phyloP scores from a whole-genome alignment of 2,329 filamentous ascomycete species.

The Triangularia setosa region DNA sequence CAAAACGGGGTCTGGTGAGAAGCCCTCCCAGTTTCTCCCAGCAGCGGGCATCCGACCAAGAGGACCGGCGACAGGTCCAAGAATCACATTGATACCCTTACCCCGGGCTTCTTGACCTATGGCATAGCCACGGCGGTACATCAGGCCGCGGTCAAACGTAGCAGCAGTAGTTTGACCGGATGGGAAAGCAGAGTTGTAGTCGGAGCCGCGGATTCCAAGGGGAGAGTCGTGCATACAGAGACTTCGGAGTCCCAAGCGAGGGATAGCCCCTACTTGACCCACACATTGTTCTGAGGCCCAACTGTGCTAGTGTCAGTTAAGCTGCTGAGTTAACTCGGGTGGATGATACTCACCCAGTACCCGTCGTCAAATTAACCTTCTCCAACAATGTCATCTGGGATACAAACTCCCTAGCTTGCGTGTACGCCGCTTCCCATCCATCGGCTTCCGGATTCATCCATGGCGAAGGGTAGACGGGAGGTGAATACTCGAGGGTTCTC shows the following conservation, averaged over 20 bases:
- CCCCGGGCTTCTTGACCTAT: constrained; percentile 68
- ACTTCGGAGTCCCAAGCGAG: constrained; percentile 63
- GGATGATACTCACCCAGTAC: constrained; percentile 61
- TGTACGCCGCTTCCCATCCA: constrained; percentile 73
- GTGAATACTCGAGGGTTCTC: constrained; percentile 37
- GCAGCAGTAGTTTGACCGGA: constrained; percentile 75
- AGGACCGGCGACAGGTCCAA: constrained; percentile 72
- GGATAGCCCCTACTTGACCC: constrained; percentile 68
- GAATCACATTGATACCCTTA: constrained; percentile 70
- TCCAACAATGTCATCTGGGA: constrained; percentile 77
- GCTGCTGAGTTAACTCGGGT: not conserved
- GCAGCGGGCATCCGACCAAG: constrained; percentile 64
- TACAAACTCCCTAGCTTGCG: constrained; percentile 73
- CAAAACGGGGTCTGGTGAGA: constrained; percentile 70
- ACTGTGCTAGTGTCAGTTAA: constrained; percentile 32
- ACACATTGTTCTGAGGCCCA: constrained; percentile 72
- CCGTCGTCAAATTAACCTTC: constrained; percentile 94
- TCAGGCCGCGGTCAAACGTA: constrained; percentile 73
- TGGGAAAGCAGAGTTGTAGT: constrained; percentile 79
- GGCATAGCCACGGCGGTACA: constrained; percentile 65
- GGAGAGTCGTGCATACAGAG: constrained; percentile 88
- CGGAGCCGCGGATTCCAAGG: constrained; percentile 70
- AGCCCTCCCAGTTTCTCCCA: constrained; percentile 69
- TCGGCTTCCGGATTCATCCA: constrained; percentile 73
- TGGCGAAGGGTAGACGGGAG: constrained; percentile 77